A percentile compares a stretch with the other conserved stretches of the same genome.
phyloP scores from a whole-genome alignment of 2,329 filamentous ascomycete genomes.

The Arthrinium phaeospermum region DNA sequence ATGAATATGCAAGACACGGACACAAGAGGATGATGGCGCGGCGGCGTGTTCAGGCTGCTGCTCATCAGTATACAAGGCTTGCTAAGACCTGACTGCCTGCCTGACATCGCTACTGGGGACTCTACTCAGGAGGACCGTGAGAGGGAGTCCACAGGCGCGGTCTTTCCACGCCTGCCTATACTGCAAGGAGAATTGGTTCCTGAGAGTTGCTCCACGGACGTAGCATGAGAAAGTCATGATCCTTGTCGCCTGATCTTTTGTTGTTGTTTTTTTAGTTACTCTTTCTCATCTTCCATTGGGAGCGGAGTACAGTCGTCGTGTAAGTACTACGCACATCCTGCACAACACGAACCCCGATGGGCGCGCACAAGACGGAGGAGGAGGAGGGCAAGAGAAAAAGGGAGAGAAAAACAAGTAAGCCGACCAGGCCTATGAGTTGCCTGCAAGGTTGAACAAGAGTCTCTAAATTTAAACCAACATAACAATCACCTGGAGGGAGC shows the following conservation, averaged over 20 bases:
- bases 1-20: conserved; percentile 14
- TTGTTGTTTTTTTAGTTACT: neutral
- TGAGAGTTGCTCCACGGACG: conserved; percentile 18
- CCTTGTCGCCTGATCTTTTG: conserved; percentile 13
- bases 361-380: neutral
- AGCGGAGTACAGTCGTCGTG: conserved; percentile 2
- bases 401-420: neutral
- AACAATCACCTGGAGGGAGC: conserved; percentile 2
- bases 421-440: neutral
- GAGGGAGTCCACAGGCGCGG: conserved; percentile 11
- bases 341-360: neutral
- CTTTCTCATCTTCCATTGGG: neutral
- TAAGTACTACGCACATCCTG: conserved; percentile 1
- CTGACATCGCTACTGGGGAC: neutral
- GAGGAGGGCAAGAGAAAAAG: neutral
- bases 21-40: neutral
- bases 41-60: neutral
- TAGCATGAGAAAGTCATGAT: conserved; percentile 18
- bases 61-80: conserved; percentile 4
- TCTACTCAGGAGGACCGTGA: conserved; percentile 13
- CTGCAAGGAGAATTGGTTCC: conserved; percentile 18
- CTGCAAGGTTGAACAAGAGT: conserved; percentile 9
- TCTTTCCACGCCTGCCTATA: conserved; percentile 1
- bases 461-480: conserved; percentile 11
- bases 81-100: neutral